Evolutionary conservation across 2,329 filamentous ascomycete genomes (phyloP), one percentile per base, ranked within the genome.

Genomic region (Ophiostoma fasciatum): DNA sequence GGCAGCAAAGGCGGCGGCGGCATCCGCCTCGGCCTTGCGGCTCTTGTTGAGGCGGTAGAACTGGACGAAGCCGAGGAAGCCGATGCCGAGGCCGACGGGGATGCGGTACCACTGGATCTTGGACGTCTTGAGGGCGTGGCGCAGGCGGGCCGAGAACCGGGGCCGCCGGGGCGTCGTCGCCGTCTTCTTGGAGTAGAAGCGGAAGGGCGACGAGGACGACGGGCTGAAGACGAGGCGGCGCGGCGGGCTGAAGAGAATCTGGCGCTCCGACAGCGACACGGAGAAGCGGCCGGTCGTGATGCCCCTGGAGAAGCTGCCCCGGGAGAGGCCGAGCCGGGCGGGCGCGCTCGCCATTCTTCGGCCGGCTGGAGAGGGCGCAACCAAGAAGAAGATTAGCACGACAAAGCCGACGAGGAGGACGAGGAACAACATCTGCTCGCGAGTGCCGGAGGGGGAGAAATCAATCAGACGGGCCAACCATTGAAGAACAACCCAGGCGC

Each of bases 51-150:
- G 72, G 53, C 82, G 82, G 57, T 88, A 90, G 54, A 92, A 77
- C 49, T 94, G 85, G 34, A 87, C 68, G 35, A 82, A 63, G 18
- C 84, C 87, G 8, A 94, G 66, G 50, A 93, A 85, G 39, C 73
- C 82, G 49, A 94, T 77, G 41, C 87, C 87, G 17, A 94, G 66
- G 19, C 79, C 82, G 37, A 94, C 72, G 17, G 87, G 87, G 47
- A 94, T 93, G 31, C 82, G 82, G 57, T 85, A 83, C 87, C 87
- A 94, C 62, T 82, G 74, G 42, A 90, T 68, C 55, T 65, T 71
- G 44, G 61, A 64, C 46, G 64, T 64, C 43, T 57, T 61, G 35
- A 67, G 53, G 28, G 66, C 64, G 40, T 60, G 59, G 19, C 64
- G 59, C 38, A 72, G 57, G 20, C 65, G 62, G 33, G 66, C 62